Percentiles rank a stretch among this genome's conserved stretches.
Conservation (phyloP, 2,329 filamentous ascomycete species). For the Chrysoporthe puriensis region DNA sequence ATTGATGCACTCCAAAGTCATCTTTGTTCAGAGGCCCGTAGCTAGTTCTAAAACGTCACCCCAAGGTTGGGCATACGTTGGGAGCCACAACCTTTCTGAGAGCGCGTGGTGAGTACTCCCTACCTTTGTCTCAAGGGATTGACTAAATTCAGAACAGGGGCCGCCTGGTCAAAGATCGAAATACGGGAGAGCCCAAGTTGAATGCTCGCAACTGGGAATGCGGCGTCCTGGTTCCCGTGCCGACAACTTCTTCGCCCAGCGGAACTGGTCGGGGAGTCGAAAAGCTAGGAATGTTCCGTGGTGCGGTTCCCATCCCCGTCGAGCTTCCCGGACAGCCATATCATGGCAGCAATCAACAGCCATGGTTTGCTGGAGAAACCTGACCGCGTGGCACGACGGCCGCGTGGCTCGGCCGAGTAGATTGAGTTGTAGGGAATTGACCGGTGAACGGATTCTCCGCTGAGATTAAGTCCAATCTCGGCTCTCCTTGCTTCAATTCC, state of each 20-base stretch:
- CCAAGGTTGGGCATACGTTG: constrained; percentile 78
- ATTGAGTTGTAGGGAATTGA: not conserved
- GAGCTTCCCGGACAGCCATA: constrained; percentile 59
- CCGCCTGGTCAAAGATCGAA: constrained; percentile 70
- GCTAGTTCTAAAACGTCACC: constrained; percentile 26
- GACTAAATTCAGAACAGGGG: constrained; percentile 47
- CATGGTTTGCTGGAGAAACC: constrained; percentile 17
- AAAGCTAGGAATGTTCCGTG: constrained; percentile 54
- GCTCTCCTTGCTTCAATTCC: not conserved
- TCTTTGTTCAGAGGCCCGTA: constrained; percentile 49
- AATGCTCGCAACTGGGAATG: constrained; percentile 95
- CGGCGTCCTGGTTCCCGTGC: constrained; percentile 75
- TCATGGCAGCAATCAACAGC: constrained; percentile 34
- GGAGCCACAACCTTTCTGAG: constrained; percentile 90
- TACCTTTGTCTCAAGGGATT: constrained; percentile 19
- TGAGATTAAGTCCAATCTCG: not conserved
- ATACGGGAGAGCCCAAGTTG: constrained; percentile 71
- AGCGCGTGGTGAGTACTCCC: constrained; percentile 74
- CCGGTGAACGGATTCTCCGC: not conserved
- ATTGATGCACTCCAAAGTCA: constrained; percentile 86
- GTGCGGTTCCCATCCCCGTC: constrained; percentile 66
- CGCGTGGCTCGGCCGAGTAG: not conserved
- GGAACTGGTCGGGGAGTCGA: constrained; percentile 11
- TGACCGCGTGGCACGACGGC: not conserved
- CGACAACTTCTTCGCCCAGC: constrained; percentile 28